Conservation (phyloP, 345 rosid species). For the Barbarea vulgaris region DNA sequence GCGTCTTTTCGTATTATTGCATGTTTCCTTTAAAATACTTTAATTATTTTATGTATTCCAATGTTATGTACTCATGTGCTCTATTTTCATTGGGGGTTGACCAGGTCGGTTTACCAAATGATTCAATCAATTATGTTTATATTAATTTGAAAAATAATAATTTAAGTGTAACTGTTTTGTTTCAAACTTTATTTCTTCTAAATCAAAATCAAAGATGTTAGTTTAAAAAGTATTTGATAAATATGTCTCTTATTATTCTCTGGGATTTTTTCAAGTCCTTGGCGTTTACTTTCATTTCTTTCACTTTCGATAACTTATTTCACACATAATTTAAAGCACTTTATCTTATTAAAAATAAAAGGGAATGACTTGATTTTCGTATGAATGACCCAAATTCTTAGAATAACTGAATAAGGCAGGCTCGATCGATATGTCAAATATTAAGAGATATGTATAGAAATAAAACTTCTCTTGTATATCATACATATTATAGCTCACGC, state of each 20-base stretch:
- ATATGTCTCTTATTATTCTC: neutral
- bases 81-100: neutral
- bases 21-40: neutral
- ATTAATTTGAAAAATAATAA: neutral
- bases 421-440: neutral
- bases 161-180: neutral
- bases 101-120: neutral
- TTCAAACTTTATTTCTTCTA: neutral
- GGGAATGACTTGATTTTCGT: neutral
- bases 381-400: neutral
- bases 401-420: neutral
- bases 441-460: no score
- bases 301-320: neutral
- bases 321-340: no score
- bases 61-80: neutral
- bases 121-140: neutral
- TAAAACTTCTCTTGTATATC: no score
- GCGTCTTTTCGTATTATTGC: slow-evolving; percentile 19
- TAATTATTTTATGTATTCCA: neutral
- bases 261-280: no score
- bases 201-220: no score
- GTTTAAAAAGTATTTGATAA: neutral
- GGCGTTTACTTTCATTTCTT: neutral
- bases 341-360: no score
- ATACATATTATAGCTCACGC: no score